These are phyloP conservation scores for thale cress (Arabidopsis thaliana) DNA, from an alignment of 345 rosid genomes.

Conservation along the genomic window TAIR10.1 NC_003076.8:17118501-17119000, in stretches of 20 bases:
- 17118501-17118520: constrained; percentile 43
- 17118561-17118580: constrained; percentile 37
- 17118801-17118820: background rate
- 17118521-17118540: constrained; percentile 34
- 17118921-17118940: constrained; percentile 82
- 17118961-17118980: background rate
- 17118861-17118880: constrained; percentile 81
- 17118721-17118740: constrained; percentile 89
- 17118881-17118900: constrained; percentile 92
- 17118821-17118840: constrained; percentile 84
- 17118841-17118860: constrained; percentile 94
- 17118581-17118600: constrained; percentile 37
- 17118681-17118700: constrained; percentile 85
- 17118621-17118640: constrained; percentile 62
- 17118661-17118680: constrained; percentile 75
- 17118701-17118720: constrained; percentile 95
- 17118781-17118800: background rate
- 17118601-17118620: background rate
- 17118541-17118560: constrained; percentile 36
- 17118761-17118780: background rate
- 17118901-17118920: constrained; percentile 79
- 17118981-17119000: background rate
- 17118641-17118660: constrained; percentile 79
- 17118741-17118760: constrained; percentile 23
- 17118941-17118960: constrained; percentile 51